Percentiles rank a stretch among this genome's conserved stretches.
These are phyloP conservation scores for Claviceps sp. DNA, from an alignment of 2,329 filamentous ascomycete species.

Conservation along the genomic window DNA sequence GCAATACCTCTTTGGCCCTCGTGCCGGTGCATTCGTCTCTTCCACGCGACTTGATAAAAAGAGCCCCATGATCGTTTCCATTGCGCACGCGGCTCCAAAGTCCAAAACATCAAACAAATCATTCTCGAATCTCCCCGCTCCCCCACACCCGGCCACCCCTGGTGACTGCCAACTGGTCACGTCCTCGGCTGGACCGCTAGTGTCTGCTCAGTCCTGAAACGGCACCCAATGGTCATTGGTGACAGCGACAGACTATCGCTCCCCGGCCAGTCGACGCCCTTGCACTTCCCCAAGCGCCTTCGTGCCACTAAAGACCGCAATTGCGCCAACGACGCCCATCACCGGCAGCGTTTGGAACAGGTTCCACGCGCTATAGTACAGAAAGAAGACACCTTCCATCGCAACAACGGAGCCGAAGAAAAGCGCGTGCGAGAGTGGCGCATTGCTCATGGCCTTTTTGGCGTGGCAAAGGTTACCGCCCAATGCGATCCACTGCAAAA, in stretches of 20 bases:
- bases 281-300: constrained; percentile 90
- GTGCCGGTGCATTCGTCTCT: too few species aligned
- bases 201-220: too few species aligned
- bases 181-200: too few species aligned
- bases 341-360: constrained; percentile 79
- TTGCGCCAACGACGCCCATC: constrained; percentile 49
- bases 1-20: too few species aligned
- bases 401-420: constrained; percentile 81
- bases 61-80: too few species aligned
- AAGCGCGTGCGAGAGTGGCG: constrained; percentile 66
- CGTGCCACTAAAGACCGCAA: constrained; percentile 76
- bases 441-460: constrained; percentile 56
- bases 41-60: too few species aligned
- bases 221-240: too few species aligned
- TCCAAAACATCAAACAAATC: too few species aligned
- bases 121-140: too few species aligned
- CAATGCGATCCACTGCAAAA: constrained; percentile 59
- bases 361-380: constrained; percentile 89
- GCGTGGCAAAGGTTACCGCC: constrained; percentile 77
- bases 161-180: too few species aligned
- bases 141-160: too few species aligned
- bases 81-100: too few species aligned
- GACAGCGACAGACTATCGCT: constrained; percentile 28
- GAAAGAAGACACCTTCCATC: constrained; percentile 84
- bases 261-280: constrained; percentile 65